Conservation (phyloP, 2,329 filamentous ascomycete species). For the Beauveria sp. region DNA sequence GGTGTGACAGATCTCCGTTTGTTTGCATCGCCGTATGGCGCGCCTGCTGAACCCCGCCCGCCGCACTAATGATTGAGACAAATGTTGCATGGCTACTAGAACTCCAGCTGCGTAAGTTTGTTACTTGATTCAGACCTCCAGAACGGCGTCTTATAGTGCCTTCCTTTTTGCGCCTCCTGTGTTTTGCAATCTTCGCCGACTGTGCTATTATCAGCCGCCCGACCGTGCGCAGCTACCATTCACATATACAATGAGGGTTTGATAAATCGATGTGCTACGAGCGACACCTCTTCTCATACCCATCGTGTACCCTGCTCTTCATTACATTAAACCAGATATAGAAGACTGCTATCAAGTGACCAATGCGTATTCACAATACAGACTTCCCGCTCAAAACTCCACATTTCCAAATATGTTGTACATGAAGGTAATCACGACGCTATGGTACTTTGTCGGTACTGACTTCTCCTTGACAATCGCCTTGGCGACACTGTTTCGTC, state of each 20-base stretch:
- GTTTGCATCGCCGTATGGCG: not conserved
- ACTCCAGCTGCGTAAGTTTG: not conserved
- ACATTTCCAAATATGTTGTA: not conserved
- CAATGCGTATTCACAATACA: not conserved
- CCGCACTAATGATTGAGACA: not conserved
- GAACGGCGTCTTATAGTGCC: not conserved
- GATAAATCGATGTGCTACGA: too few species aligned
- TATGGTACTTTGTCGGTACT: not conserved
- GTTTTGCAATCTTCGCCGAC: not conserved
- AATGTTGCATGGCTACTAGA: not conserved
- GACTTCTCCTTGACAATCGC: constrained; percentile 18
- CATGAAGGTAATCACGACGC: not conserved
- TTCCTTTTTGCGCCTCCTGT: not conserved
- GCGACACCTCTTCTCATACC: not conserved
- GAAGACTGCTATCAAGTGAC: not conserved
- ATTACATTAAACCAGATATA: not conserved
- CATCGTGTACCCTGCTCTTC: not conserved
- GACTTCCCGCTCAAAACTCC: not conserved
- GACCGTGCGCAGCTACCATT: not conserved
- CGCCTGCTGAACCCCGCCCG: not conserved
- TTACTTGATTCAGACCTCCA: not conserved
- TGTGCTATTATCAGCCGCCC: not conserved
- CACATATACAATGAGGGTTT: not conserved
- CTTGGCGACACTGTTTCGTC: constrained; percentile 17
- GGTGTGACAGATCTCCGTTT: not conserved